A percentile compares a stretch with the other conserved stretches of the same genome.
Evolutionary conservation across 179 eudicot genomes (phyloP).

Genomic region (Patellifolia procumbens): DNA sequence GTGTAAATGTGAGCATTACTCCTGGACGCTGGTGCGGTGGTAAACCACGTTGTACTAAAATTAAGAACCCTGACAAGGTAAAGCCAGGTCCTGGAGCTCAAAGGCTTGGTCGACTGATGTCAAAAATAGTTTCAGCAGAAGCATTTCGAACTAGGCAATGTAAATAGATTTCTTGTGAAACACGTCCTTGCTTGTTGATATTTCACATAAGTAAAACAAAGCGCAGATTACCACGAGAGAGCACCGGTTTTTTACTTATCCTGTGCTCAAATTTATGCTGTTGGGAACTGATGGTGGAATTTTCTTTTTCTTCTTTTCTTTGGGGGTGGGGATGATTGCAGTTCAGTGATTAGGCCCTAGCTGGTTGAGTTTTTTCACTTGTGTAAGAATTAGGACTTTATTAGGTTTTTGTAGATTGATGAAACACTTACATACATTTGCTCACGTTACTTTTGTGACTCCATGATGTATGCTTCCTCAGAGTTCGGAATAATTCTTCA

Average conservation of each 20-base stretch:
- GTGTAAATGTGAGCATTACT: slow-evolving; percentile 58
- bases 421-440: slow-evolving; percentile 19
- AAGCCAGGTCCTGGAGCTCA: slow-evolving; percentile 71
- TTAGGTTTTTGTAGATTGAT: slow-evolving; percentile 15
- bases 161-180: slow-evolving; percentile 40
- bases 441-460: not conserved
- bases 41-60: slow-evolving; percentile 53
- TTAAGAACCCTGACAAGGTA: slow-evolving; percentile 49
- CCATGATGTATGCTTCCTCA: slow-evolving; percentile 6
- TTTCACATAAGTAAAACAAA: not conserved
- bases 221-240: slow-evolving; percentile 5
- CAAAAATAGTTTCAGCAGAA: slow-evolving; percentile 39
- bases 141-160: slow-evolving; percentile 47
- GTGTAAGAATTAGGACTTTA: slow-evolving; percentile 8
- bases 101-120: slow-evolving; percentile 56
- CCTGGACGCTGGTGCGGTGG: slow-evolving; percentile 87
- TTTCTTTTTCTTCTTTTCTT: not conserved
- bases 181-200: slow-evolving; percentile 1
- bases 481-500: not conserved
- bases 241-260: not conserved
- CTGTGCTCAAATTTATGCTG: slow-evolving; percentile 10
- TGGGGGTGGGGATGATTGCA: slow-evolving; percentile 14
- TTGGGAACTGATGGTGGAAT: not conserved
- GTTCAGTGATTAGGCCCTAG: slow-evolving; percentile 12
- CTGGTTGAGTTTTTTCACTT: slow-evolving; percentile 16